Conservation (phyloP, 116 monocot genomes). For the Iris pallida region DNA sequence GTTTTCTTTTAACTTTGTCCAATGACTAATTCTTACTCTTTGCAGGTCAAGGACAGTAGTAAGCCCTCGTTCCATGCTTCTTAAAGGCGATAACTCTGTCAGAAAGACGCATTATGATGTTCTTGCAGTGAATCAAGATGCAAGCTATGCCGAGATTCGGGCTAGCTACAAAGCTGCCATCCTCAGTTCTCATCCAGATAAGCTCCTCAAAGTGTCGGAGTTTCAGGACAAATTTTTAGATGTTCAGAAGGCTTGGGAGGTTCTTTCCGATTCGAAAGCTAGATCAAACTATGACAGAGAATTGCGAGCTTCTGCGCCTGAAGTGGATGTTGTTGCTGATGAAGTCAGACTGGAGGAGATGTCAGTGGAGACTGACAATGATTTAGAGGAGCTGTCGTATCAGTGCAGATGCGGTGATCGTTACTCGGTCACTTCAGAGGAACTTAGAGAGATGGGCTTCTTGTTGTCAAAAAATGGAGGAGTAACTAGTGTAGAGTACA, state of each 20-base stretch:
- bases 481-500: not conserved
- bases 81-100: slow-evolving; percentile 10
- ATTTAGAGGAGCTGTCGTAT: slow-evolving; percentile 35
- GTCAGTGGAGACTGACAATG: slow-evolving; percentile 29
- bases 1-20: not conserved
- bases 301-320: slow-evolving; percentile 32
- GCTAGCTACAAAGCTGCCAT: slow-evolving; percentile 53
- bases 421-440: slow-evolving; percentile 41
- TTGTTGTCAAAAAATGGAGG: slow-evolving; percentile 16
- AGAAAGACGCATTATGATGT: slow-evolving; percentile 54
- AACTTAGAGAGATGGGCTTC: slow-evolving; percentile 60
- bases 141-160: slow-evolving; percentile 65
- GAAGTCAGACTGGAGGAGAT: slow-evolving; percentile 62
- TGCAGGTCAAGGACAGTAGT: not conserved
- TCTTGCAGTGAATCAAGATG: slow-evolving; percentile 57
- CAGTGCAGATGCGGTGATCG: slow-evolving; percentile 75
- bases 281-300: slow-evolving; percentile 56
- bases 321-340: slow-evolving; percentile 28
- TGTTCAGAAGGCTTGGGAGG: slow-evolving; percentile 82
- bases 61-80: slow-evolving; percentile 26
- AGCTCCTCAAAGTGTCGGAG: slow-evolving; percentile 10
- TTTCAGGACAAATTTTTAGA: slow-evolving; percentile 38
- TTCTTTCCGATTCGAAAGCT: slow-evolving; percentile 51
- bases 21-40: not conserved
- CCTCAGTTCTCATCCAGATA: slow-evolving; percentile 75